Evolutionary conservation across 2,329 filamentous ascomycete species (phyloP), one percentile per base, ranked within the genome.

Genomic region (Xylaria sp.): DNA sequence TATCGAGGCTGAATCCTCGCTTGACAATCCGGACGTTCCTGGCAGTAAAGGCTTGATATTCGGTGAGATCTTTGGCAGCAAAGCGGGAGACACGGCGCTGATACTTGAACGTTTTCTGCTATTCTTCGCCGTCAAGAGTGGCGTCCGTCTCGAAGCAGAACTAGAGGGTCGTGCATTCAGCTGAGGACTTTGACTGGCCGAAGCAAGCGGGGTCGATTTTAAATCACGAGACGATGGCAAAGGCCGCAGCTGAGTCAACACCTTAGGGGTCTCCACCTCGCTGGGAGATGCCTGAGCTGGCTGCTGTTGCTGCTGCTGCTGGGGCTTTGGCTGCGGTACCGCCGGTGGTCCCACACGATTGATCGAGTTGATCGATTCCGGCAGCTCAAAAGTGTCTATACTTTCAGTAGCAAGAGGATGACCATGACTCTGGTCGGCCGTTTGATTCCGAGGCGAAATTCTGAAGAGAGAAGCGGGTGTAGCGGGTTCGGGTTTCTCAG

Each of bases 11-110:
- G 83, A 80, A 66, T 85, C 83, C 65, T 86, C 84, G 3, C 78
- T 79, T 1, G 82, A 78, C 59, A 80, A 75, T 2, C 80, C 80
- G 3, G 77, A 70, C 0, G 74, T 73, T 30, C 76, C 87, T 18
- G 92, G 91, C 52, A 97, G 81, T 19, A 97, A 75, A 8, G 94
- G 93, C 72, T 96, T 96, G 73, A 99, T 96, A 72, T 86, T 96
- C 2, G 93, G 94, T 30, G 92, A 97, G 63, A 97, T 97, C 72
- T 85, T 90, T 1, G 94, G 94, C 34, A 91, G 80, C 42, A 97
- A 75, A 13, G 93, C 92, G 4, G 94, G 93, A 48, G 92, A 96
- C 8, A 89, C 84, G 1, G 89, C 90, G 68, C 82, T 84, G 34
- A 86, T 79, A 67, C 89, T 92, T 18, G 80, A 76, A 60, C 91